Percentiles rank a stretch among this genome's conserved stretches.
These are phyloP conservation scores for Rehmannia glutinosa DNA, from an alignment of 257 asterid genomes.

Conservation along the genomic window DNA sequence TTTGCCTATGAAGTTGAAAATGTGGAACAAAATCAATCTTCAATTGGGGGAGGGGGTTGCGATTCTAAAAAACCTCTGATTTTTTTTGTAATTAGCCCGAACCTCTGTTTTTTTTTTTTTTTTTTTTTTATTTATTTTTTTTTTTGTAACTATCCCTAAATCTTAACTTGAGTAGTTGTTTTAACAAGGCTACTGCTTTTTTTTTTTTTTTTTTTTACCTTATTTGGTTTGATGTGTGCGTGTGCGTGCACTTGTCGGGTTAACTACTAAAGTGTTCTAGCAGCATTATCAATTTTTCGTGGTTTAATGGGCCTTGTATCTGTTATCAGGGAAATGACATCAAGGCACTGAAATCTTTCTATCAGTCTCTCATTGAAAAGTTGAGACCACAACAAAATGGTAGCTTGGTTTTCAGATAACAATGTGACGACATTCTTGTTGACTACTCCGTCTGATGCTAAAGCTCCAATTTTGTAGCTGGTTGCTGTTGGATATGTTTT, in stretches of 20 bases:
- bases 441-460: constrained; percentile 2
- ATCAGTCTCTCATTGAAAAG: constrained; percentile 71
- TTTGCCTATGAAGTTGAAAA: no score
- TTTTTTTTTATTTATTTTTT: no score
- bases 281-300: background rate
- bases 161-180: no score
- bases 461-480: constrained; percentile 26
- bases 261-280: background rate
- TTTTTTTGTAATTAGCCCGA: no score
- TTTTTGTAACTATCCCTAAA: no score
- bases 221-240: no score
- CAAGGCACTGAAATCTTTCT: constrained; percentile 70
- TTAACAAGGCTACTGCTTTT: background rate
- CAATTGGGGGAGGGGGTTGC: no score
- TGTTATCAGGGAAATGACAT: constrained; percentile 62
- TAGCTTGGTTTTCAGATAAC: constrained; percentile 79
- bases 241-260: background rate
- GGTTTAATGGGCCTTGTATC: background rate
- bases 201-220: background rate
- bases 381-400: constrained; percentile 85
- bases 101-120: no score
- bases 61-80: no score
- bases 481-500: constrained; percentile 21
- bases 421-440: background rate
- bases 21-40: no score